Evolutionary conservation across 805 yeast genomes (phyloP), one percentile per base, ranked within the genome.

Genomic region (Yarrowia sp.): DNA sequence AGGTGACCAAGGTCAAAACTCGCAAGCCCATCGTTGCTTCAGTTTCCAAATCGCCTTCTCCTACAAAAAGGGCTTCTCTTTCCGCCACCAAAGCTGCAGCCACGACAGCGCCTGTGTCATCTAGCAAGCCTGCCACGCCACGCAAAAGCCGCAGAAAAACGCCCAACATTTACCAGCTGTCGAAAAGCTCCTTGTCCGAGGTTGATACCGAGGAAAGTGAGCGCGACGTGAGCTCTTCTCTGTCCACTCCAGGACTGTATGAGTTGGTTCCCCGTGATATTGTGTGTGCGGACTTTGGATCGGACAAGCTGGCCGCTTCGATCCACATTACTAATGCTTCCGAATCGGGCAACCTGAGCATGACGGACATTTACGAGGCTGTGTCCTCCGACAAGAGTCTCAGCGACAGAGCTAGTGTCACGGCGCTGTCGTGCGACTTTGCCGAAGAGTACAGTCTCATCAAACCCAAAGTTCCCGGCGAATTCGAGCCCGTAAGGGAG

Each of bases 401-500:
- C 10, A n/a, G 41, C 9, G 49, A 63, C 46, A 21, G 26, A 7
- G 40, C 10, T 17, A 33, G 24, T n/a, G 26, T 44, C 3, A 6
- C 22, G 19, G 48, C 64, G 9, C 26, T 58, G n/a, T 54, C 49
- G 8, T 54, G 41, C 10, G 30, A 35, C 35, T 61, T 46, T 22
- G 11, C 19, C 5, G 73, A 71, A 58, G 40, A 44, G 24, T 71
- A 71, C 58, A 11, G 48, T 24, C 54, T 65, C 4, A 49, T 58
- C 21, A 24, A 22, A 17, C 71, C 72, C 7, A 67, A 40, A 28
- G 52, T 66, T 6, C 46, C 46, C 7, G 83, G 83, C 63, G 85
- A 82, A 66, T 77, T 85, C 43, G 85, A 86, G 70, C 90, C 92
- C 4, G 76, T 85, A 51, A 81, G 78, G 58, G 93, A 88, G 69